A percentile compares a stretch with the other conserved stretches of the same genome.
These are phyloP conservation scores for Talaromyces sp. DNA, from an alignment of 2,329 filamentous ascomycete genomes.

Conservation along the genomic window DNA sequence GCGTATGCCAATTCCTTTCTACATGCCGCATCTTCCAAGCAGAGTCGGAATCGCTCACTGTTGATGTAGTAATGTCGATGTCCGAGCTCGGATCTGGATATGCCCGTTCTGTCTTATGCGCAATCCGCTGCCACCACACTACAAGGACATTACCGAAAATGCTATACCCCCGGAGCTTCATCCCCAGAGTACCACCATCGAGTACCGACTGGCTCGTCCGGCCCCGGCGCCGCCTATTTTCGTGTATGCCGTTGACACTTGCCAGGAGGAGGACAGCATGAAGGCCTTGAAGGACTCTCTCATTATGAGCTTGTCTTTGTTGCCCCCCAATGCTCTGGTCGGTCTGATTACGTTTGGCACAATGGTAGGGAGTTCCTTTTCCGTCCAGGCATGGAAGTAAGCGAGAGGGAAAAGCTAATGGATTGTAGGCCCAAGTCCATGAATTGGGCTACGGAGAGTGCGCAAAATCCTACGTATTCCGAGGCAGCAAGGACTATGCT, in stretches of 20 bases:
- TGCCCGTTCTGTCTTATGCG: slow-evolving; percentile 64
- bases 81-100: slow-evolving; percentile 63
- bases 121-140: slow-evolving; percentile 60
- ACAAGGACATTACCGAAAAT: slow-evolving; percentile 64
- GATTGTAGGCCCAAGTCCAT: slow-evolving; percentile 75
- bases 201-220: slow-evolving; percentile 58
- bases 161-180: slow-evolving; percentile 63
- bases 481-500: slow-evolving; percentile 95
- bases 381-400: neutral
- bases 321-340: slow-evolving; percentile 59
- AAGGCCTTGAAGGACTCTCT: slow-evolving; percentile 63
- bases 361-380: slow-evolving; percentile 58
- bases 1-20: slow-evolving; percentile 55
- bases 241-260: slow-evolving; percentile 63
- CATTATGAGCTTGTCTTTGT: slow-evolving; percentile 60
- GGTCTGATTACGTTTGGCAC: slow-evolving; percentile 71
- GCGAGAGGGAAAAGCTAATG: neutral
- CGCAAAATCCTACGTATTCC: slow-evolving; percentile 97
- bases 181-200: slow-evolving; percentile 60
- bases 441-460: slow-evolving; percentile 98
- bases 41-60: neutral
- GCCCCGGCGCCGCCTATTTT: slow-evolving; percentile 63
- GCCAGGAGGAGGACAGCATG: slow-evolving; percentile 63
- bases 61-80: slow-evolving; percentile 54
- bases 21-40: too few species aligned